Conservation (phyloP, 495 filamentous ascomycete genomes). For the Daldinia childiae region DNA sequence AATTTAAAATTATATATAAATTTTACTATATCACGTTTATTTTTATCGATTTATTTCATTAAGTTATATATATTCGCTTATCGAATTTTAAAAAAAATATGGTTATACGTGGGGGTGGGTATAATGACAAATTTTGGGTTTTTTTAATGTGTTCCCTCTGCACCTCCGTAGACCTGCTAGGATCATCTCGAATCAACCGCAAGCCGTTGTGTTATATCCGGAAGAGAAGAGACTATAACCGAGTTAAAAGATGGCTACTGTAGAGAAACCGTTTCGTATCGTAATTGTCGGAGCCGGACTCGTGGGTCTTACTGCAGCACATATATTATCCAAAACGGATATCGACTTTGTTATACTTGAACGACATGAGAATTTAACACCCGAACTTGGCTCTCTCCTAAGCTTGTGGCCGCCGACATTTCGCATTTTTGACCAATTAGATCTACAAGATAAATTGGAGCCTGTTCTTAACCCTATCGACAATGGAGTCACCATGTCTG, state of each 20-base stretch:
- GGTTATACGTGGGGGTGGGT: no score
- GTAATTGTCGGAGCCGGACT: conserved; percentile 65
- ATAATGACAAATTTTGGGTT: no score
- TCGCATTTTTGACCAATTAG: conserved; percentile 62
- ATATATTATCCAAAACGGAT: conserved; percentile 52
- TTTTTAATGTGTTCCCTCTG: no score
- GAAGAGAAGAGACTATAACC: not conserved
- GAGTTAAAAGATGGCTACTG: conserved; percentile 1
- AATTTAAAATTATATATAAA: no score
- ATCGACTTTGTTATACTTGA: conserved; percentile 65
- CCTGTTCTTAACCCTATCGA: conserved; percentile 25
- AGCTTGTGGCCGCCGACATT: conserved; percentile 47
- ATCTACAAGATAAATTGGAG: conserved; percentile 46
- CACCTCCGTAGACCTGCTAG: no score
- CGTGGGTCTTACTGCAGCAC: conserved; percentile 59
- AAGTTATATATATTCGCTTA: no score
- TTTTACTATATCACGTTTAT: no score
- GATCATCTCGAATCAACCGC: not conserved
- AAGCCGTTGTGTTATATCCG: not conserved
- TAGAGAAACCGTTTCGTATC: conserved; percentile 53
- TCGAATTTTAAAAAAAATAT: no score
- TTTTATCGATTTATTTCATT: no score
- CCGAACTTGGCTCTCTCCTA: conserved; percentile 54
- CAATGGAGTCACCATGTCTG: conserved; percentile 37
- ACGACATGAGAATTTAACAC: conserved; percentile 46